Percentiles rank a stretch among this genome's conserved stretches.
Evolutionary conservation across 1,139 yeast genomes (phyloP).

Genomic region (Debaryomyces robertsiae): DNA sequence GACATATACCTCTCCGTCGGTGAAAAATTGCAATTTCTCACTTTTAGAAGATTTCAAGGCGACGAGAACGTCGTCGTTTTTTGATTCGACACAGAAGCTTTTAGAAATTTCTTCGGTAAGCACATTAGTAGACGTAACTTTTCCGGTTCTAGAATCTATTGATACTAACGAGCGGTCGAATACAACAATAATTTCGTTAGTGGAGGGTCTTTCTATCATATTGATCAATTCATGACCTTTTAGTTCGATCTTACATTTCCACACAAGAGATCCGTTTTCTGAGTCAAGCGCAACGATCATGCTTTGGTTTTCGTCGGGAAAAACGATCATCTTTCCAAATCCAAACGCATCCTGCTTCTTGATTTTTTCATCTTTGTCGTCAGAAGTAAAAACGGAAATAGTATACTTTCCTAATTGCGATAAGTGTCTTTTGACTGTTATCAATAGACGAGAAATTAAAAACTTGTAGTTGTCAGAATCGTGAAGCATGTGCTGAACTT

Average conservation of each 20-base stretch:
- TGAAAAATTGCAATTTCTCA: constrained; percentile 6
- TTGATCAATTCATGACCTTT: constrained; percentile 18
- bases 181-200: constrained; percentile 25
- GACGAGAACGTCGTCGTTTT: constrained; percentile 4
- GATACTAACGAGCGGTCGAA: constrained; percentile 21
- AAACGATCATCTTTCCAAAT: constrained; percentile 37
- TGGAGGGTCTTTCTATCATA: constrained; percentile 18
- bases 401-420: constrained; percentile 35
- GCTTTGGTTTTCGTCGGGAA: constrained; percentile 24
- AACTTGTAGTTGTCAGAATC: constrained; percentile 31
- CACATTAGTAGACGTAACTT: constrained; percentile 13
- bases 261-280: constrained; percentile 28
- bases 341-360: constrained; percentile 24
- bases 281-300: constrained; percentile 36
- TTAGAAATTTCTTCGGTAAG: constrained; percentile 7
- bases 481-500: constrained; percentile 31
- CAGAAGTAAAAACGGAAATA: constrained; percentile 15
- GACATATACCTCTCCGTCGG: not conserved
- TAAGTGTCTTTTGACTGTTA: constrained; percentile 38
- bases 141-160: constrained; percentile 31
- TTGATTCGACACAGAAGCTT: not conserved
- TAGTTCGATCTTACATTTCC: constrained; percentile 24
- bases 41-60: constrained; percentile 8
- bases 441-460: constrained; percentile 31
- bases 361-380: not conserved